Evolutionary conservation across 768 basidiomycete genomes (phyloP), one percentile per base, ranked within the genome.

Genomic region (Galerina marginata): DNA sequence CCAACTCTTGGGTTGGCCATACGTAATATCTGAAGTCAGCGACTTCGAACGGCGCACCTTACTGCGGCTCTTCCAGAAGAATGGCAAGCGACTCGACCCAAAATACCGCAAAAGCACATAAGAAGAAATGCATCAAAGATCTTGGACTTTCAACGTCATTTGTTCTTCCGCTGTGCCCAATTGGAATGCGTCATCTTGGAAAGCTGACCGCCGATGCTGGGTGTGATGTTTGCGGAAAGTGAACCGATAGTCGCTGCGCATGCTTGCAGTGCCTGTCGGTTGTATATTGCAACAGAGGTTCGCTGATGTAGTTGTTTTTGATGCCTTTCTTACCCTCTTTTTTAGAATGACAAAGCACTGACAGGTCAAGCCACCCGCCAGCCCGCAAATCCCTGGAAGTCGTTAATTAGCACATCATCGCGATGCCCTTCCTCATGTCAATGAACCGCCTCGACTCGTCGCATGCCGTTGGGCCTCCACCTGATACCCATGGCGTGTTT

Each of bases 211-310:
- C 60, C 45, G 71, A 73, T 26, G 42, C 66, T 36, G 77, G 79
- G 3, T 81, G 80, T 53, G 74, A 70, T 11, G 66, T 80, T 0
- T 82, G 80, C 50, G 77, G 79, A 1, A 72, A 74, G 50, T 71
- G 66, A 52, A 70, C 67, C 7, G 63, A 63, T n/a, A 75, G 67
- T 46, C 65, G 72, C 26, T 20, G 20, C 20, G 20, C 20, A 20
- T 82, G 81, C 58, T 51, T 70, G 1, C 71, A 69, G 37, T 81
- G 80, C 50, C 64, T 74, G 25, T 71, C 70, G 0, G 74, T 72
- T 6, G 61, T 70, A 6, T 81, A 81, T 59, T 81, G 80, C 56
- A 63, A 76, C 39, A 70, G 71, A 67, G 74, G 78, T 79, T 20
- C 39, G 68, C 7, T 46, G 16, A 9, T 11, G 47, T 20, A 9